A percentile compares a stretch with the other conserved stretches of the same genome.
Conservation (phyloP, 345 rosid genomes). For the Zanthoxylum bungeanum region DNA sequence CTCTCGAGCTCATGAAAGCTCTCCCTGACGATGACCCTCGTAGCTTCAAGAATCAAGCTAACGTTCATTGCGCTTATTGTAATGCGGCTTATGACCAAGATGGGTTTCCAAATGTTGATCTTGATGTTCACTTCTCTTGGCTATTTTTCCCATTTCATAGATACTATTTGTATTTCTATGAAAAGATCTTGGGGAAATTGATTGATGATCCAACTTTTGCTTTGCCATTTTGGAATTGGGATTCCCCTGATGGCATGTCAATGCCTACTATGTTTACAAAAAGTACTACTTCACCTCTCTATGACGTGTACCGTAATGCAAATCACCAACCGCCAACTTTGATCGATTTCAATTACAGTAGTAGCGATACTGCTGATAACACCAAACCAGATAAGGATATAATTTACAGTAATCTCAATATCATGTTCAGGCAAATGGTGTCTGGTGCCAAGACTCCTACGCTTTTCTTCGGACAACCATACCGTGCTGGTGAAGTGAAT, state of each 20-base stretch:
- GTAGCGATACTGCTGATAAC: too few species aligned
- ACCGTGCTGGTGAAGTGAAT: constrained; percentile 56
- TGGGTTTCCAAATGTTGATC: constrained; percentile 45
- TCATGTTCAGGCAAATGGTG: constrained; percentile 66
- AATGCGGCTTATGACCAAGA: constrained; percentile 53
- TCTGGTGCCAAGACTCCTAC: constrained; percentile 36
- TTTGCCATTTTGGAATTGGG: constrained; percentile 67
- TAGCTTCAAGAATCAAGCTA: constrained; percentile 52
- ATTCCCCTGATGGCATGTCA: constrained; percentile 49
- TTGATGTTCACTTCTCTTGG: constrained; percentile 59
- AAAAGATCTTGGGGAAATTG: constrained; percentile 49
- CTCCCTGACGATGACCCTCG: constrained; percentile 59
- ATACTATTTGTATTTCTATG: constrained; percentile 46
- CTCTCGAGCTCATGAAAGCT: constrained; percentile 51
- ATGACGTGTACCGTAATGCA: constrained; percentile 31
- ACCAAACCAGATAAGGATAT: too few species aligned
- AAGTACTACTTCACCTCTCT: constrained; percentile 43
- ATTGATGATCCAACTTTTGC: constrained; percentile 59
- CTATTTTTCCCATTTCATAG: constrained; percentile 63
- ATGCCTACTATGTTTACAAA: constrained; percentile 41
- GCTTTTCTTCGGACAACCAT: constrained; percentile 47
- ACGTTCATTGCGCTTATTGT: constrained; percentile 64
- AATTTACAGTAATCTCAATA: constrained; percentile 32
- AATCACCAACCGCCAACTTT: constrained; percentile 34
- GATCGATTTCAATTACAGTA: too few species aligned